Percentiles rank a stretch among this genome's conserved stretches.
Evolutionary conservation across 139 green algal species (phyloP).

Genomic region (Raphidocelis subcapitata): DNA sequence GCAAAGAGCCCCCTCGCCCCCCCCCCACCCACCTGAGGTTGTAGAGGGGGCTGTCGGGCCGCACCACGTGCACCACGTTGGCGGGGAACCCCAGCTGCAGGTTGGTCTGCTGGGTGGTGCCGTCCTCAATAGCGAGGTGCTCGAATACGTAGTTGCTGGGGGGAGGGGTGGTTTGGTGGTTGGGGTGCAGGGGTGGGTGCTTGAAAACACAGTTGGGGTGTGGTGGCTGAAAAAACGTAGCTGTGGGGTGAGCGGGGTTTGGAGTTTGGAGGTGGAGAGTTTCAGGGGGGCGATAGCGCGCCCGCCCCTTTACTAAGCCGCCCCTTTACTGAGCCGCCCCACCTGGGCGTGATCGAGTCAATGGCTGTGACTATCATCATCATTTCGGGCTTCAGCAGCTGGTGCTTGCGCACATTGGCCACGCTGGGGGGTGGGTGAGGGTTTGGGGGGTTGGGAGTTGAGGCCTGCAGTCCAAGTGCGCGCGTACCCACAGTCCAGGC

Average conservation of each 20-base stretch:
- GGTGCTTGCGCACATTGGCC: constrained; percentile 65
- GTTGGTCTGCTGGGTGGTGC: constrained; percentile 48
- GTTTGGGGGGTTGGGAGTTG: no score
- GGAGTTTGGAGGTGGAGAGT: no score
- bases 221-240: background rate
- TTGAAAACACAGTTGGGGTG: background rate
- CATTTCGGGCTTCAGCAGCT: constrained; percentile 51
- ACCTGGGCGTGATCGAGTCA: constrained; percentile 54
- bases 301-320: no score
- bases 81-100: constrained; percentile 56
- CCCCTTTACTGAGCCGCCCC: no score
- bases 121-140: constrained; percentile 30
- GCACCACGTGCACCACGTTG: constrained; percentile 53
- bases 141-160: constrained; percentile 45
- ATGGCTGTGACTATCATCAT: constrained; percentile 42
- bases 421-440: constrained; percentile 34
- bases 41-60: constrained; percentile 42
- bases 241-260: no score
- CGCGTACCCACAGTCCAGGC: no score
- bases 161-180: no score
- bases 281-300: no score
- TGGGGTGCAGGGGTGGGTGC: no score
- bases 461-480: no score
- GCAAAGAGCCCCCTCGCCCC: no score
- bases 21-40: constrained; percentile 41